Percentiles rank a stretch among this genome's conserved stretches.
Conservation (phyloP, 805 yeast genomes). For the Saccharomycopsis sp. region DNA sequence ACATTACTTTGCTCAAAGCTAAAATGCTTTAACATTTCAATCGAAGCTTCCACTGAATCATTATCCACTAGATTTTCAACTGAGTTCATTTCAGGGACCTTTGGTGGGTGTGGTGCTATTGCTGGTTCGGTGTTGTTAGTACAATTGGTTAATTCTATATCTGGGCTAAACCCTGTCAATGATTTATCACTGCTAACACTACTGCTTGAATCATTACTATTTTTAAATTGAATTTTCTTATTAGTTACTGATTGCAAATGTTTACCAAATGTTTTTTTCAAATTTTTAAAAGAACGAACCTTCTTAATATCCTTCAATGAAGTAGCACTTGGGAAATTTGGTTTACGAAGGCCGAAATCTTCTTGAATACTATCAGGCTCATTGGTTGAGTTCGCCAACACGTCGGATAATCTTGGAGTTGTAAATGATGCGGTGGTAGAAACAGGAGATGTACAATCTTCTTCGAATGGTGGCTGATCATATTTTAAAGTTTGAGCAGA, state of each 20-base stretch:
- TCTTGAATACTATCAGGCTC: not conserved
- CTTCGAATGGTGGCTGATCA: not conserved
- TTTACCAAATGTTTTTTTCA: constrained; percentile 18
- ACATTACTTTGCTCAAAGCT: constrained; percentile 8
- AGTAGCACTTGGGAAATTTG: not conserved
- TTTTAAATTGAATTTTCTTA: constrained; percentile 11
- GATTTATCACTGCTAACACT: constrained; percentile 18
- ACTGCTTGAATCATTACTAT: constrained; percentile 11
- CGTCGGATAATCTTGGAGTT: constrained; percentile 12
- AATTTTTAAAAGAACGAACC: constrained; percentile 11
- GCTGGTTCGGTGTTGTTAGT: constrained; percentile 4
- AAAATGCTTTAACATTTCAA: constrained; percentile 10
- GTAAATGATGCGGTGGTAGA: constrained; percentile 12
- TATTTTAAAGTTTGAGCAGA: constrained; percentile 14
- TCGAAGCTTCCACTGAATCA: not conserved
- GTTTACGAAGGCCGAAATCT: not conserved
- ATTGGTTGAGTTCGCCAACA: too few species aligned
- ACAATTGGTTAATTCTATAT: constrained; percentile 4
- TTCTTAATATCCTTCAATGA: constrained; percentile 11
- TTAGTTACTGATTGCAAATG: constrained; percentile 6
- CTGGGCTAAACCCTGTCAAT: constrained; percentile 20
- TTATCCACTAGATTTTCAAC: too few species aligned
- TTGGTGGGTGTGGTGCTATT: constrained; percentile 1
- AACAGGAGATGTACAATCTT: constrained; percentile 13
- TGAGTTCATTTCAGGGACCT: constrained; percentile 2